Evolutionary conservation across 2,329 filamentous ascomycete genomes (phyloP), one percentile per base, ranked within the genome.

Genomic region (Didymella pomorum): DNA sequence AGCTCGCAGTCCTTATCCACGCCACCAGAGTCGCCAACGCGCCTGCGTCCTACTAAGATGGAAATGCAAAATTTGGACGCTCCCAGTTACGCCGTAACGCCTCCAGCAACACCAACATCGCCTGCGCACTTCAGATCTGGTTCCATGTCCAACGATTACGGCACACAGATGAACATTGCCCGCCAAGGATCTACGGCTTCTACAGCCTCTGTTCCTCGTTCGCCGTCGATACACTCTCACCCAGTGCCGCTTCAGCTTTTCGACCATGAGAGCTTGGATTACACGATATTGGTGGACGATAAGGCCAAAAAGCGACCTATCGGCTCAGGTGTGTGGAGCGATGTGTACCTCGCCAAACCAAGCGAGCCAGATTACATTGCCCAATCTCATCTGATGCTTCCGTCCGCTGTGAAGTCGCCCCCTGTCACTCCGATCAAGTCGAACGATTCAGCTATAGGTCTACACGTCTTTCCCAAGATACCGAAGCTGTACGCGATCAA

Each of bases 291-390:
- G 9, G 58, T 48, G 11, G 63, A 70, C 41, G 61, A 64, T 4
- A 63, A 71, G 12, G 67, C 65, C 4, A 64, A 63, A 20, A 73
- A 68, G 56, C 72, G 64, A 35, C 64, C 62, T 3, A 68, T 78
- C 12, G 75, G 75, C 16, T 65, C 64, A 16, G 75, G 75, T 11
- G 61, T 69, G 16, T 78, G 75, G 75, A 76, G 74, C 55, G 68
- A 76, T 62, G 75, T 78, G 0, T 77, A 74, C 58, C 64, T 74
- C 7, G 75, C 72, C 7, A 65, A n/a, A 10, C 72, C 67, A 20
- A 63, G 55, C 37, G 47, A 66, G 9, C 65, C 69, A 1, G 62
- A 65, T 28, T 45, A 52, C 1, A n/a, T 37, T 23, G 44, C 61
- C 21, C 57, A 60, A 39, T 33, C 46, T 11, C 29, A 51, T 12